phyloP scores from a whole-genome alignment of 768 basidiomycete species.

The Gelatoporia subvermispora region DNA sequence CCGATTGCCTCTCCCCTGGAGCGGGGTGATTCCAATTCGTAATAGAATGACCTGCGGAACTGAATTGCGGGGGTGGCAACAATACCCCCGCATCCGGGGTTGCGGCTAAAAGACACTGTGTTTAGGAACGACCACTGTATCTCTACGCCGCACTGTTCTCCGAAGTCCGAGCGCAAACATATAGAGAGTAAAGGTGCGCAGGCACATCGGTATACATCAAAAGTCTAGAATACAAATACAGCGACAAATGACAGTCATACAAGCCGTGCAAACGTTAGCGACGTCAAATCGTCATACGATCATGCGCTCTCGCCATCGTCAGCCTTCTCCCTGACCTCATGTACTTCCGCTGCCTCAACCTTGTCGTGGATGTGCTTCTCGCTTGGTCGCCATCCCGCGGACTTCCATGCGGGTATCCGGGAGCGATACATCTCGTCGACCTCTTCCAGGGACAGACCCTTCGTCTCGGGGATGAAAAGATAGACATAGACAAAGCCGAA shows the following conservation, averaged over 20 bases:
- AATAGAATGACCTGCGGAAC: too few relatives aligned
- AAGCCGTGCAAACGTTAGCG: neutral
- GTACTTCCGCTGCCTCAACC: conserved; percentile 9
- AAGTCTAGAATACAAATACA: too few relatives aligned
- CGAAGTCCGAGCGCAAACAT: too few relatives aligned
- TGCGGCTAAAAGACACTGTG: too few relatives aligned
- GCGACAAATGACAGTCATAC: neutral
- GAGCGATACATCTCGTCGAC: conserved; percentile 73
- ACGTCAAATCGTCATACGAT: neutral
- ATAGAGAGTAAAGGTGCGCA: too few relatives aligned
- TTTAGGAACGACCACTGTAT: too few relatives aligned
- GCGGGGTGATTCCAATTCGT: too few relatives aligned
- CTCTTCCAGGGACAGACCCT: conserved; percentile 71
- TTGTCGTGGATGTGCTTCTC: conserved; percentile 24
- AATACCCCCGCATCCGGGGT: too few relatives aligned
- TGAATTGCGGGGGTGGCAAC: too few relatives aligned
- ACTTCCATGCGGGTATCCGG: conserved; percentile 64
- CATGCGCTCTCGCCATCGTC: conserved; percentile 8
- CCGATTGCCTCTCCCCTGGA: too few relatives aligned
- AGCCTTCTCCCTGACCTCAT: conserved; percentile 16
- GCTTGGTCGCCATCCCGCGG: conserved; percentile 43
- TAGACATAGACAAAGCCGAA: conserved; percentile 72
- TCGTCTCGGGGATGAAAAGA: conserved; percentile 77
- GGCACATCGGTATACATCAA: too few relatives aligned
- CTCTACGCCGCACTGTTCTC: too few relatives aligned